A percentile compares a stretch with the other conserved stretches of the same genome.
Conservation (phyloP, 306 rosid genomes). For the Pyrus communis region DNA sequence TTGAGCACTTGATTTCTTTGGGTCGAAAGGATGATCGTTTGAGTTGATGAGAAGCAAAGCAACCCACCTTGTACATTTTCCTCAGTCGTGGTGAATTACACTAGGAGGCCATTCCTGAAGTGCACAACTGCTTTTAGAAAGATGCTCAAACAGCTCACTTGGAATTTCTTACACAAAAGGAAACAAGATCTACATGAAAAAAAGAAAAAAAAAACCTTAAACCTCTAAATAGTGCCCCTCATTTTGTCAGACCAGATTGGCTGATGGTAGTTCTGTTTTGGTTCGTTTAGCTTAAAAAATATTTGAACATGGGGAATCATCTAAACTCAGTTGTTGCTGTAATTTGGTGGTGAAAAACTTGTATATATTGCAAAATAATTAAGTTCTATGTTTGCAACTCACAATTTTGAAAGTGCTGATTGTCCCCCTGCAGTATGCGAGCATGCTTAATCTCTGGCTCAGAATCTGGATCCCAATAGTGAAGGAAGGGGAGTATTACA, state of each 20-base stretch:
- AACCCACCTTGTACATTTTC: background rate
- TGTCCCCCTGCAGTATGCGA: conserved; percentile 69
- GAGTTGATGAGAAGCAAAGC: background rate
- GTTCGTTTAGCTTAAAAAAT: background rate
- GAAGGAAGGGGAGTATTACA: conserved; percentile 97
- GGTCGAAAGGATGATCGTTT: background rate
- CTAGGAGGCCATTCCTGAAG: background rate
- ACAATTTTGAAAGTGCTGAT: background rate
- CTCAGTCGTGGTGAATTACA: background rate
- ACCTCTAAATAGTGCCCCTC: background rate
- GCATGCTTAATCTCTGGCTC: conserved; percentile 90
- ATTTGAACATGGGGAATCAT: background rate
- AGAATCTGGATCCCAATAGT: conserved; percentile 86
- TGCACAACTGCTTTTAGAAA: background rate
- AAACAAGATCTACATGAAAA: background rate
- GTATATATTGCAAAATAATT: background rate
- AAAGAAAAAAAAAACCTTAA: background rate
- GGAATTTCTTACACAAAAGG: background rate
- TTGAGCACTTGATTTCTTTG: background rate
- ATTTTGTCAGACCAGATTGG: background rate
- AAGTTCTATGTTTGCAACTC: background rate
- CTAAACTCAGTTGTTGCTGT: background rate
- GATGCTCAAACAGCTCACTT: background rate
- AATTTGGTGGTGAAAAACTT: background rate
- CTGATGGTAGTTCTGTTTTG: background rate